phyloP scores from a whole-genome alignment of 179 eudicot genomes.

The Spinacia oleracea region DNA sequence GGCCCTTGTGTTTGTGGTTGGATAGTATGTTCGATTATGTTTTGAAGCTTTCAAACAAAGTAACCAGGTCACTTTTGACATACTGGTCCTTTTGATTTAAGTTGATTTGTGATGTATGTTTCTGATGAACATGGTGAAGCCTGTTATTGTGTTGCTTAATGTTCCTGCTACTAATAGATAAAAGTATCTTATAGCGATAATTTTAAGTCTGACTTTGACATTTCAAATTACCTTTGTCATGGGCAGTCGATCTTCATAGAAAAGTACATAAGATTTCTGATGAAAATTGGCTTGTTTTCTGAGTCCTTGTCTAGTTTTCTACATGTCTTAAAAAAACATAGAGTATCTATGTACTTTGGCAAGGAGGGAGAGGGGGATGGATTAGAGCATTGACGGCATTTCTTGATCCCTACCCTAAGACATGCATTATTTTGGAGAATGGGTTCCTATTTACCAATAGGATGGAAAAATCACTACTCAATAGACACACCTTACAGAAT shows the following conservation, averaged over 20 bases:
- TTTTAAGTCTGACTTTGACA: not conserved
- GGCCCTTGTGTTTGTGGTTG: not conserved
- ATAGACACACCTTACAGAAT: not conserved
- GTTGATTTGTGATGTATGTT: not conserved
- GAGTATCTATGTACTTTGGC: not conserved
- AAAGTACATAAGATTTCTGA: not conserved
- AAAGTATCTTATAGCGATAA: not conserved
- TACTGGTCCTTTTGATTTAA: not conserved
- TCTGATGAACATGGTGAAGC: not conserved
- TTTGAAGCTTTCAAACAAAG: not conserved
- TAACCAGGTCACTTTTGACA: not conserved
- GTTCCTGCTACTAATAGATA: not conserved
- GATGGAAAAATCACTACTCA: not conserved
- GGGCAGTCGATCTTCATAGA: not conserved
- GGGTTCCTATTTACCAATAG: not conserved
- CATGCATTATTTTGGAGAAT: not conserved
- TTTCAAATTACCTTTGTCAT: not conserved
- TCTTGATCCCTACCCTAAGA: not conserved
- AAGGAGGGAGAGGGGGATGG: not conserved
- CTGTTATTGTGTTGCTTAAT: not conserved
- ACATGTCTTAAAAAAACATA: not conserved
- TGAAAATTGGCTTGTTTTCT: not conserved
- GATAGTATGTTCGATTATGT: not conserved
- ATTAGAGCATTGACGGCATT: not conserved
- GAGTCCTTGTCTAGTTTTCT: slow-evolving; percentile 3